A percentile compares a stretch with the other conserved stretches of the same genome.
Conservation (phyloP, 2,329 filamentous ascomycete genomes). For the Xylariaceae sp. region DNA sequence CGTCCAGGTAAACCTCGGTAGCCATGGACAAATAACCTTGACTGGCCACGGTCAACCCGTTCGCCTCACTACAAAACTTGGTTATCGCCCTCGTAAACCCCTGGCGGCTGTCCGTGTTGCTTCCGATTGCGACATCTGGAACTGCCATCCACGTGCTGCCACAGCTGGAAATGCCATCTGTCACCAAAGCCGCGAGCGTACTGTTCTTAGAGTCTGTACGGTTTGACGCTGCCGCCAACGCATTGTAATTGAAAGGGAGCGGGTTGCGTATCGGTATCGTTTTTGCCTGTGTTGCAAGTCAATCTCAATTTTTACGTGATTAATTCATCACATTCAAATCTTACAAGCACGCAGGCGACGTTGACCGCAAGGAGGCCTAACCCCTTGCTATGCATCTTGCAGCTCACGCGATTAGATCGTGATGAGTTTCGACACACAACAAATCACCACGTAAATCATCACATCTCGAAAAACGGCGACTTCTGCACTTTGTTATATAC, state of each 20-base stretch:
- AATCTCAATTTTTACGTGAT: slow-evolving; percentile 1
- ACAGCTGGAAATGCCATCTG: slow-evolving; percentile 28
- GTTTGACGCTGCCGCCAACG: slow-evolving; percentile 1
- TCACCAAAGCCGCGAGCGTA: background rate
- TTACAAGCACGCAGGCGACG: slow-evolving; percentile 8
- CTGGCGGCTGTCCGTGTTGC: slow-evolving; percentile 23
- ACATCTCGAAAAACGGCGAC: no score
- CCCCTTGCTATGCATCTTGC: slow-evolving; percentile 5
- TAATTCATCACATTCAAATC: background rate
- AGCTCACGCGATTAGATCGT: no score
- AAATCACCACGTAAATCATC: no score
- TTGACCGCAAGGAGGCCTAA: slow-evolving; percentile 2
- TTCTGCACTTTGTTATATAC: no score
- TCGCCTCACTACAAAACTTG: slow-evolving; percentile 22
- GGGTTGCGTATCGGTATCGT: slow-evolving; percentile 6
- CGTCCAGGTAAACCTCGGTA: slow-evolving; percentile 27
- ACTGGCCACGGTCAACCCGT: slow-evolving; percentile 20
- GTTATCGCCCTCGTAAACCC: slow-evolving; percentile 26
- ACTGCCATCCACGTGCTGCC: slow-evolving; percentile 24
- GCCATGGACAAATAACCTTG: slow-evolving; percentile 27
- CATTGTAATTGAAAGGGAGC: slow-evolving; percentile 8
- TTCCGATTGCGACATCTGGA: slow-evolving; percentile 24
- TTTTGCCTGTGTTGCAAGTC: slow-evolving; percentile 13
- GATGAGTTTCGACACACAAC: no score
- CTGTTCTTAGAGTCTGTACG: slow-evolving; percentile 1